Percentiles rank a stretch among this genome's conserved stretches.
phyloP scores from a whole-genome alignment of 306 rosid species.

The Inga laurina region DNA sequence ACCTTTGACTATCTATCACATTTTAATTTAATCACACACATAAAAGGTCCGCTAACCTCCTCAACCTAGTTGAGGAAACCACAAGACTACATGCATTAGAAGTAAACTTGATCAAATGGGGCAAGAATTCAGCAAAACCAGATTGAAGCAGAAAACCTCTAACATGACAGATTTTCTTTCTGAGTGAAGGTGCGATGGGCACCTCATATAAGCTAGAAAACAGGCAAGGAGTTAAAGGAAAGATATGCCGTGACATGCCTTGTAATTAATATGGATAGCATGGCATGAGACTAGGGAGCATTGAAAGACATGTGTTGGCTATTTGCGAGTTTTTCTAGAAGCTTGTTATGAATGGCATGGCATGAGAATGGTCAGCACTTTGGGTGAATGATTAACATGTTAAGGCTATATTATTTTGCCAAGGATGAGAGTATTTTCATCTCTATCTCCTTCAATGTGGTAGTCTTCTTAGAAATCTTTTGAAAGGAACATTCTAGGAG shows the following conservation, averaged over 20 bases:
- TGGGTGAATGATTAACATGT: not conserved
- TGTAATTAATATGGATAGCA: not conserved
- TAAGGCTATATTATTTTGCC: not conserved
- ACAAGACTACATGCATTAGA: too few species aligned
- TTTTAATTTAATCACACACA: not conserved
- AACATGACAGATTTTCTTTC: too few species aligned
- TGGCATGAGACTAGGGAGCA: not conserved
- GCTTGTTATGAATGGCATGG: not conserved
- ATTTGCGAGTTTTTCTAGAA: not conserved
- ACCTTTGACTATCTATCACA: not conserved
- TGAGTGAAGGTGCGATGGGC: too few species aligned
- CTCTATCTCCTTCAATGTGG: not conserved
- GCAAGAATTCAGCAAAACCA: too few species aligned
- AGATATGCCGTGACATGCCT: not conserved
- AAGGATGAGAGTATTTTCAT: not conserved
- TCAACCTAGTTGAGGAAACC: too few species aligned
- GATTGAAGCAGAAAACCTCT: too few species aligned
- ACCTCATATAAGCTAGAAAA: not conserved
- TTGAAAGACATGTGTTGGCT: not conserved
- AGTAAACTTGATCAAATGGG: too few species aligned
- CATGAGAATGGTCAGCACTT: too few species aligned
- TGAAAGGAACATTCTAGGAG: conserved; percentile 10
- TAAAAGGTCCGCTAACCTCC: not conserved
- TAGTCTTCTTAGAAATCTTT: conserved; percentile 1
- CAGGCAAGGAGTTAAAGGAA: not conserved